Evolutionary conservation across 306 rosid genomes (phyloP), one percentile per base, ranked within the genome.

Genomic region (Vicia faba): DNA sequence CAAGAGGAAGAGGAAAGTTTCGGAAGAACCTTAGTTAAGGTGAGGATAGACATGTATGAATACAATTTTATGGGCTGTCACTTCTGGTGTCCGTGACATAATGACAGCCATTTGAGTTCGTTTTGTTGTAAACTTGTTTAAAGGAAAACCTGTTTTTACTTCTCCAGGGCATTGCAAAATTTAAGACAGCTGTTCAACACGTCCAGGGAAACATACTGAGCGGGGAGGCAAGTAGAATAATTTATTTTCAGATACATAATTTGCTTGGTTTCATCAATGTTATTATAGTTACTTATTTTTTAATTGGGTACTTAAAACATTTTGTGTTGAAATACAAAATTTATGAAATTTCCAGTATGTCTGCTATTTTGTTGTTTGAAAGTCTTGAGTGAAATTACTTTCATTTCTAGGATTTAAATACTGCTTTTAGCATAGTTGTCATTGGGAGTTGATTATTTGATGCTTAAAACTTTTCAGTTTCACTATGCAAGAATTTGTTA

Each of bases 1-100:
- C 80, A 80, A 77, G 97, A 93, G 80, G 99, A 93, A 78, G 99
- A 93, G 78, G 95, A 91, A 69, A 85, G 96, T 76, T 93, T 93
- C 72, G 99, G 97, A 19, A 88, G 88, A 86, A 95, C 99, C 71
- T 77, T 95, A 78, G 80, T 83, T 59, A 95, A 90, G 97, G 99
- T 89, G 56, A 80, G 75, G 16, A 25, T 69, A 56, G 60, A 40
- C 62, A 63, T 58, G 12, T 10, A 63, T 45, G 18, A 16, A 5
- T 26, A 19, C 16, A 40, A n/a, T 8, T 58, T 67, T 60, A 56
- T 64, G 44, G 16, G 73, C 65, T 51, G 36, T 61, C 39, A 51
- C 46, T 43, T 49, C 67, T 33, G 15, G 31, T 73, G 7, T 63
- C 13, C 13, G 3, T 72, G 26, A 14, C 44, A 38, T 9, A 11